Conservation (phyloP, 208 protist species). For the Leptomonas pyrrhocoris region DNA sequence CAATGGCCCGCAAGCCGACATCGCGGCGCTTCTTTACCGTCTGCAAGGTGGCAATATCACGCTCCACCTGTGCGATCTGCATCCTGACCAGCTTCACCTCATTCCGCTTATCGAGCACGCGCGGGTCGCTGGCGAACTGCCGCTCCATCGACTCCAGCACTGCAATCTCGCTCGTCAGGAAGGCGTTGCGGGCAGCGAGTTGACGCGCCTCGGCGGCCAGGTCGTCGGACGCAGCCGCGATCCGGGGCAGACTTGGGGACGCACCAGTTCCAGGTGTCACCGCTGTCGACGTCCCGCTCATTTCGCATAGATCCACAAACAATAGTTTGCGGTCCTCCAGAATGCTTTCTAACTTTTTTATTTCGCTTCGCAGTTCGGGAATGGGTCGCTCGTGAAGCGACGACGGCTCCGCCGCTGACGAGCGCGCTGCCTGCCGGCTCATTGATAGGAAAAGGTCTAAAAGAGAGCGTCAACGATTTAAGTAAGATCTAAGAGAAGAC, state of each 20-base stretch:
- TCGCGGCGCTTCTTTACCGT: conserved; percentile 56
- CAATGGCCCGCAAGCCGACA: conserved; percentile 51
- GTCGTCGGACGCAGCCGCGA: conserved; percentile 7
- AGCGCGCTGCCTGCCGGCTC: conserved; percentile 1
- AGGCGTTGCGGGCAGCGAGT: conserved; percentile 46
- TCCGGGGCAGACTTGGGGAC: neutral
- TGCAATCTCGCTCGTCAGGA: conserved; percentile 44
- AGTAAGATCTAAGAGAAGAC: neutral
- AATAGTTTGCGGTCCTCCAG: conserved; percentile 41
- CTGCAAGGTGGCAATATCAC: conserved; percentile 66
- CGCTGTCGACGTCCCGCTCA: conserved; percentile 10
- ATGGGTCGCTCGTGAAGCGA: conserved; percentile 2
- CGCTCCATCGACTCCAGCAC: conserved; percentile 31
- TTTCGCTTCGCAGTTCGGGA: conserved; percentile 40
- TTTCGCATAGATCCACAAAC: conserved; percentile 34
- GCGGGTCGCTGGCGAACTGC: conserved; percentile 45
- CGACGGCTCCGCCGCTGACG: neutral
- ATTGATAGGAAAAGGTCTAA: conserved; percentile 19
- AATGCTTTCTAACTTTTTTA: conserved; percentile 27
- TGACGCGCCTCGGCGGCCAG: conserved; percentile 27
- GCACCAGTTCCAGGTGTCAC: conserved; percentile 5
- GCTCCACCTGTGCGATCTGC: conserved; percentile 55
- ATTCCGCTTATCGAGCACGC: conserved; percentile 71
- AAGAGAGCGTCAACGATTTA: neutral
- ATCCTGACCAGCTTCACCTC: conserved; percentile 52